These are phyloP conservation scores for Evernia prunastri DNA, from an alignment of 495 filamentous ascomycete species.

Conservation along the genomic window DNA sequence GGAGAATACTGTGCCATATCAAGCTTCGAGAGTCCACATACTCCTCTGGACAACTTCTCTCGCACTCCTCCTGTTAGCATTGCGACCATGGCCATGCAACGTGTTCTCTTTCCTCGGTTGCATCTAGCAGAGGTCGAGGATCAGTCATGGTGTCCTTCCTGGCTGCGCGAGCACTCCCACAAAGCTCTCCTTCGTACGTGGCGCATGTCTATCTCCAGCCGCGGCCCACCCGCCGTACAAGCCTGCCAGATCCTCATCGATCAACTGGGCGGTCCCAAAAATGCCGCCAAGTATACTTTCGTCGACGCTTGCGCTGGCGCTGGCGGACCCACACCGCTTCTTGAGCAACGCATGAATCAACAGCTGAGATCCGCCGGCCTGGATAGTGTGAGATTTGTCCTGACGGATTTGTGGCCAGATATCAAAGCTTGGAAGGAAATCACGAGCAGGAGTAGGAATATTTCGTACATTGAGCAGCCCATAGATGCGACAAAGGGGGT, in stretches of 20 bases:
- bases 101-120: conserved; percentile 13
- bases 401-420: conserved; percentile 65
- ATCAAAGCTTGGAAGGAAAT: conserved; percentile 53
- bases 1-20: background rate
- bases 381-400: conserved; percentile 47
- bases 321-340: conserved; percentile 56
- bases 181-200: conserved; percentile 29
- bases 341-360: conserved; percentile 51
- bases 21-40: background rate
- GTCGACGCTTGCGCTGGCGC: conserved; percentile 68
- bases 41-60: background rate
- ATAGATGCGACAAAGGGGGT: conserved; percentile 57
- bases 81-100: conserved; percentile 1
- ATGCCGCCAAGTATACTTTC: conserved; percentile 44
- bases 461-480: conserved; percentile 47
- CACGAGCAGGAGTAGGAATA: conserved; percentile 40
- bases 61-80: background rate
- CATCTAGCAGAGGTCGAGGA: conserved; percentile 22
- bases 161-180: conserved; percentile 29
- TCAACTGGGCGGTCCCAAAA: conserved; percentile 32
- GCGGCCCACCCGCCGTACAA: conserved; percentile 23
- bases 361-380: conserved; percentile 29
- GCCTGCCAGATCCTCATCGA: conserved; percentile 35
- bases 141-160: conserved; percentile 31
- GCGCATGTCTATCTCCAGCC: conserved; percentile 24